Base-by-base conservation (phyloP, 2,329 filamentous ascomycete genomes). In the Stachybotrys echinatus region DNA sequence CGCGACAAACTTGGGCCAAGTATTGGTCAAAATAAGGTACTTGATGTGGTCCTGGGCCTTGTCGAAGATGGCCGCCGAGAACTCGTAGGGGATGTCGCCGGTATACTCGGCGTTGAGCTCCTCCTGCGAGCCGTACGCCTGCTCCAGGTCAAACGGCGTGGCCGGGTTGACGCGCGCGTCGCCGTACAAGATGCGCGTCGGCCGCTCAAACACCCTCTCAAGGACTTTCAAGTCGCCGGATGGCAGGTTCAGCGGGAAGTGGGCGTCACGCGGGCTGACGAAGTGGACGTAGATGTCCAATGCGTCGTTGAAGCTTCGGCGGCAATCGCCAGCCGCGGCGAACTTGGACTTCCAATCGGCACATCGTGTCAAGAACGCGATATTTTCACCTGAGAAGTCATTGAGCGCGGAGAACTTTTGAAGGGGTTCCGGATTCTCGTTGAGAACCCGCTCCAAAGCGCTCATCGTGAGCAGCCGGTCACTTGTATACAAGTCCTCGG, bases 361-460 rank as follows among this genome's bases (percentile, higher is more conserved):
- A 2, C 85, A 74, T n/a, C 72, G 69, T 7, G 74, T 80, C 2
- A 88, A 68, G 61, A 88, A 88, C 27, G 83, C 77, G 54, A 88
- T 83, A 60, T 88, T 88, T 62, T 88, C 85, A 14, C 83, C 84
- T 0, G 84, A 87, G 60, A 88, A 87, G 56, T 88, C 85, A 34
- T 77, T 75, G 1, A 80, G 70, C 0, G 84, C 83, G 0, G 85
- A 84, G 61, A 85, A 88, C 48, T 81, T 67, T 49, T 84, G 80
- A 0, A 88, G 73, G 0, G 80, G 79, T 4, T 74, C 70, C 0
- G 81, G 78, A 60, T 85, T 84, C 46, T 74, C 71, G 48, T 76
- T 69, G 0, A 88, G 70, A 5, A 82, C 79, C 51, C 80, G 72
- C 54, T 88, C 83, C 3, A 88, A 73, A 0, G 83, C 80, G 39